Percentiles rank a stretch among this genome's conserved stretches.
Conservation (phyloP, 768 basidiomycete species). For the Gautieria morchelliformis region DNA sequence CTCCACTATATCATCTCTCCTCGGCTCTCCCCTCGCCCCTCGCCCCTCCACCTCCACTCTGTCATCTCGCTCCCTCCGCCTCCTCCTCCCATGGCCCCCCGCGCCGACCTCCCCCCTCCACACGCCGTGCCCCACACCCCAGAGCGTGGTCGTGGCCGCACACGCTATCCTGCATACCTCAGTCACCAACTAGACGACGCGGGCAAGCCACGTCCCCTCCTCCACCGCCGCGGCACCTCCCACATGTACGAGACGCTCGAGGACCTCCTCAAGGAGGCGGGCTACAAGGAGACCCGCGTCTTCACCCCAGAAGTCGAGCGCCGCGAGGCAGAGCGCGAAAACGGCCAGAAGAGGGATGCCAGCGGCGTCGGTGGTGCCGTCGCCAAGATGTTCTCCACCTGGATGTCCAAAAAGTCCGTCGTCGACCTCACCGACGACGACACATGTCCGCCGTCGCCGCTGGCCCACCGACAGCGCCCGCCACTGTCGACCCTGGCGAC, state of each 20-base stretch:
- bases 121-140: background rate
- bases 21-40: background rate
- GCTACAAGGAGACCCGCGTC: slow-evolving; percentile 87
- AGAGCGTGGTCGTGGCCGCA: background rate
- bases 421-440: background rate
- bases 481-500: background rate
- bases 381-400: slow-evolving; percentile 20
- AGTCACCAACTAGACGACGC: background rate
- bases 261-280: slow-evolving; percentile 77
- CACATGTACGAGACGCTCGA: slow-evolving; percentile 77
- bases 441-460: background rate
- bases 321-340: slow-evolving; percentile 20
- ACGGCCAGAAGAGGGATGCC: slow-evolving; percentile 23
- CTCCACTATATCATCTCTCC: too few species aligned
- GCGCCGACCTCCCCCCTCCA: background rate
- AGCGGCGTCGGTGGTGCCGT: slow-evolving; percentile 45
- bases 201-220: slow-evolving; percentile 41
- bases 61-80: too few species aligned
- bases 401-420: background rate
- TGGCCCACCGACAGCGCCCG: background rate
- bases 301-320: slow-evolving; percentile 78
- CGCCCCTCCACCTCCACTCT: too few species aligned
- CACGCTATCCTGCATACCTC: background rate
- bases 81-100: background rate
- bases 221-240: slow-evolving; percentile 72